A percentile compares a stretch with the other conserved stretches of the same genome.
These are phyloP conservation scores for Colletotrichum sp. DNA, from an alignment of 2,329 filamentous ascomycete species.

Conservation along the genomic window DNA sequence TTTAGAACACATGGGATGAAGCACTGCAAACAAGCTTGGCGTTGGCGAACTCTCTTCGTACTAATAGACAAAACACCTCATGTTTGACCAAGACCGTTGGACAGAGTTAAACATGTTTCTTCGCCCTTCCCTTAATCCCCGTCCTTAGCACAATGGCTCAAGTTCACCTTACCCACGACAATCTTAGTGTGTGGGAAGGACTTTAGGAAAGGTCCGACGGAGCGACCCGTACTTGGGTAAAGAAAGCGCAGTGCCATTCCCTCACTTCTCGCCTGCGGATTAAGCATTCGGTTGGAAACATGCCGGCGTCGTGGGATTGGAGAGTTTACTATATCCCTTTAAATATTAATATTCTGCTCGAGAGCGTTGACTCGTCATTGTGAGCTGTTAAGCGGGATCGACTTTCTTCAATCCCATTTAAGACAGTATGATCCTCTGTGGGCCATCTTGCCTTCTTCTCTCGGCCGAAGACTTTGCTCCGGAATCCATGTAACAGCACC, in stretches of 20 bases:
- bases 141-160: background rate
- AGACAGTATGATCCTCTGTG: background rate
- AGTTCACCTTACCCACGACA: background rate
- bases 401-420: background rate
- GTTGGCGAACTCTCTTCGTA: background rate
- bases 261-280: background rate
- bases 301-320: background rate
- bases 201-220: background rate
- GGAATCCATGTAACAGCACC: background rate
- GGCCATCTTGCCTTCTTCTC: accelerated
- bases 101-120: background rate
- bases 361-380: background rate
- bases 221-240: background rate
- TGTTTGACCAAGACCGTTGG: background rate
- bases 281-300: background rate
- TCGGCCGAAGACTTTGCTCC: background rate
- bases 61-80: background rate
- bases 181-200: background rate
- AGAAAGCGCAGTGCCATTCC: background rate
- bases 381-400: background rate
- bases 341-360: background rate
- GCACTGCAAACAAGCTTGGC: background rate
- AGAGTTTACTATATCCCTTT: background rate
- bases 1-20: background rate
- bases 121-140: background rate